These are phyloP conservation scores for Cutaneotrichosporon cavernicola DNA, from an alignment of 1,284 basidiomycete species.

Conservation along the genomic window DNA sequence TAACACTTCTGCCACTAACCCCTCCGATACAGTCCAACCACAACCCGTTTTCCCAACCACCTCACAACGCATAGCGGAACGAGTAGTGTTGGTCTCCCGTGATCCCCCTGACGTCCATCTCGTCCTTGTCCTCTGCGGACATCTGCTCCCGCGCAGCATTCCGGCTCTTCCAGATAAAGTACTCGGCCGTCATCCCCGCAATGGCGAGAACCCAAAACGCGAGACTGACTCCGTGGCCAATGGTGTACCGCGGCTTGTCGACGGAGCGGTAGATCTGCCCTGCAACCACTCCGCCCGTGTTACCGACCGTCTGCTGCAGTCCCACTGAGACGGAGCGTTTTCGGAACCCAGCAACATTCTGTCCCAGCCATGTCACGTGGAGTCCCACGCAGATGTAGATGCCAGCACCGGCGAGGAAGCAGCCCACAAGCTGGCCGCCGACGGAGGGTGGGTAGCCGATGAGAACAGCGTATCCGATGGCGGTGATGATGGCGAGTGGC, in stretches of 20 bases:
- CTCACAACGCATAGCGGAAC: conserved; percentile 18
- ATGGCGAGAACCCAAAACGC: conserved; percentile 16
- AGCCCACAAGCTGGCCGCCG: conserved; percentile 26
- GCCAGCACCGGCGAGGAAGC: conserved; percentile 34
- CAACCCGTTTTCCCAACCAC: neutral
- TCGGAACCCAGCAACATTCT: conserved; percentile 33
- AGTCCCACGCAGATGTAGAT: conserved; percentile 35
- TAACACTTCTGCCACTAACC: neutral
- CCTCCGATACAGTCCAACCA: neutral
- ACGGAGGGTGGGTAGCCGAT: conserved; percentile 14
- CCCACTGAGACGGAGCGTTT: conserved; percentile 34
- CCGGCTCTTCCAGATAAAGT: conserved; percentile 15
- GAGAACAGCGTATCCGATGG: conserved; percentile 30
- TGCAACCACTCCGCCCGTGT: conserved; percentile 27
- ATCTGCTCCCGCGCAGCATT: conserved; percentile 16
- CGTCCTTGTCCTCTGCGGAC: conserved; percentile 17
- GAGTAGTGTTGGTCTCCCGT: conserved; percentile 24
- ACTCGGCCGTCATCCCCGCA: conserved; percentile 17
- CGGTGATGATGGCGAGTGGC: conserved; percentile 9
- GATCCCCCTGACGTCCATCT: conserved; percentile 17
- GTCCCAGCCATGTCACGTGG: conserved; percentile 33
- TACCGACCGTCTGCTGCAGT: conserved; percentile 40
- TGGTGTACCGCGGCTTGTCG: conserved; percentile 17
- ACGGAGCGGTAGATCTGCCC: conserved; percentile 22
- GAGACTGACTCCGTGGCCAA: conserved; percentile 16